Base-by-base conservation (phyloP, 148 eudicot species). In the Vaccinium myrtillus region DNA sequence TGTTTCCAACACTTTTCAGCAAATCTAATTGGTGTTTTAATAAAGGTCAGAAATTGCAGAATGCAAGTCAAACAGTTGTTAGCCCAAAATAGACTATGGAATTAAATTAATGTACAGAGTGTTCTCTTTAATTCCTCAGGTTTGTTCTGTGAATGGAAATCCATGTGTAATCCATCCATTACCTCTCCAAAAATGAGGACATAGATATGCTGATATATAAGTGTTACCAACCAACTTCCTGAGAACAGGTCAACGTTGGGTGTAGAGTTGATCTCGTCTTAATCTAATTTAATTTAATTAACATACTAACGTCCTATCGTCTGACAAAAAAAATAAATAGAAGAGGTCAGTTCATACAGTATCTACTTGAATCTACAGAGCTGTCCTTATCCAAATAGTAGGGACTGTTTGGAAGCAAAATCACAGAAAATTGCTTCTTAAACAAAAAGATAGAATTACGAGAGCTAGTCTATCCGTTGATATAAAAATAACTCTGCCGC, bases 151-250 rank as follows among this genome's bases (percentile, higher is more conserved):
- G 49, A 79, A 19, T 79, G 82, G 70, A 79, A 55, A 56, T 58
- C 82, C 27, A 79, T 36, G 67, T 79, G 82, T 43, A 21, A 30
- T 55, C 82, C 82, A 30, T 55, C 82, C 82, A 79, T 58, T 58
- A 56, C 27, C 50, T 79, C 25, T 54, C 50, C 69, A 16, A 10
- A 18, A 79, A 8, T 78, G 18, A 8, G 27, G 27, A 79, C 32
- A 15, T 9, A 53, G 2, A 56, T 36, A 32, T 15, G 14, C 15
- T 56, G 50, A 19, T 25, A 56, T 30, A 14, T 55, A 14, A 13
- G 25, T 79, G 50, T 15, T 69, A 27, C 81, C 81, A 25, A 78
- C 65, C 65, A 53, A 27, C 63, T 25, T 54, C 14, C 18, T 51
- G 0, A 16, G 23, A 13, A 8, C 36, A 0, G 5, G 46, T 43